Percentiles rank a stretch among this genome's conserved stretches.
Evolutionary conservation across 1,284 basidiomycete species (phyloP).

Genomic region (Schizopora paradoxa): DNA sequence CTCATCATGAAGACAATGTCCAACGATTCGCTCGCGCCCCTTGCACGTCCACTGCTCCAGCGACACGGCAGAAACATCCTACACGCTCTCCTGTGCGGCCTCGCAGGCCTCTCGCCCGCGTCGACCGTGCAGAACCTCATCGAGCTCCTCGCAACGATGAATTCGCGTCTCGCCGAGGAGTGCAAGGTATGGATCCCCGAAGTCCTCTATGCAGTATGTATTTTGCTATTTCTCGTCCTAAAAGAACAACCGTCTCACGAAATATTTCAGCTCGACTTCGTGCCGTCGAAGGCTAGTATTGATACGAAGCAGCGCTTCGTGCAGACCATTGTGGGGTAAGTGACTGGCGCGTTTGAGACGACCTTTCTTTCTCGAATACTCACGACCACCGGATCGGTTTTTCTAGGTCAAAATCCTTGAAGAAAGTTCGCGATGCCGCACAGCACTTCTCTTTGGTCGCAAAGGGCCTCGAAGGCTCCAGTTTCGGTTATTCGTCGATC

Average conservation of each 20-base stretch:
- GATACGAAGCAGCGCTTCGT: constrained; percentile 77
- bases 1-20: constrained; percentile 58
- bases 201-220: constrained; percentile 63
- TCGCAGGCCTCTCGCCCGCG: constrained; percentile 76
- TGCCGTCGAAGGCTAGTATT: constrained; percentile 52
- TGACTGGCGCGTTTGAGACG: constrained; percentile 11
- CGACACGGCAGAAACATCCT: constrained; percentile 67
- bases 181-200: constrained; percentile 66
- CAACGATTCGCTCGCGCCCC: constrained; percentile 45
- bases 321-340: constrained; percentile 66
- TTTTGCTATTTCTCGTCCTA: constrained; percentile 3
- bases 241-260: not conserved
- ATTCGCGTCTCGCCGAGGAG: constrained; percentile 48
- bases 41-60: constrained; percentile 44
- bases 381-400: constrained; percentile 31
- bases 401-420: constrained; percentile 41
- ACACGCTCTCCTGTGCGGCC: constrained; percentile 66
- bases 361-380: constrained; percentile 31
- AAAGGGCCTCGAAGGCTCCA: constrained; percentile 69
- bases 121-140: constrained; percentile 81
- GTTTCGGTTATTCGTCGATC: constrained; percentile 60
- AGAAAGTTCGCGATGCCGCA: constrained; percentile 64
- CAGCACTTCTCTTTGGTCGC: constrained; percentile 73
- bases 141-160: constrained; percentile 66
- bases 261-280: constrained; percentile 50